Base-by-base conservation (phyloP, 352 stramenopile genomes). In the Globisporangium nagaii region DNA sequence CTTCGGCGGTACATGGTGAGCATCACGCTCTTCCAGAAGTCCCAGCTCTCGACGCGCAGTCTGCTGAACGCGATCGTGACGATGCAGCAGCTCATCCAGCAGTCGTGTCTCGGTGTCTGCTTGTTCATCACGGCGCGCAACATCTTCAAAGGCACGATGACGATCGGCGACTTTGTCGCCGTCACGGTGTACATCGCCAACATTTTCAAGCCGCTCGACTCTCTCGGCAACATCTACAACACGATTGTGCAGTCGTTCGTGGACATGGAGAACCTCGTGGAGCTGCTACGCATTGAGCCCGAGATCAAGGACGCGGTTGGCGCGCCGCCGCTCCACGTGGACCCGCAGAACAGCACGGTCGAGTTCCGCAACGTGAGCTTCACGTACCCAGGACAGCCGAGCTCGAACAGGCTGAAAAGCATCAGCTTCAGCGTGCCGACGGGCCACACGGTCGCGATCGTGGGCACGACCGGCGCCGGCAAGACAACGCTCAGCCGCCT, bases 191-290 rank as follows among this genome's bases (percentile, higher is more conserved):
- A 98, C 68, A 91, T 97, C 13, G 65, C 88, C 20, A 93, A 98
- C 57, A 88, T 98, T 12, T 99, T 98, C 75, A 93, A 94, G 58
- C 96, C 96, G 15, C 75, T 99, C 10, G 97, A 98, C 73, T 99
- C 97, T 58, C 68, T 99, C 17, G 96, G 79, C 30, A 75, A 86
- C 75, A 91, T 98, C 30, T 98, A 99, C 79, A 98, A 97, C 60
- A 93, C 91, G 11, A 90, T 98, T 56, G 89, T 98, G 40, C 96
- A 98, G 73, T 95, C 96, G 3, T 84, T 99, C 36, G 84, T 98
- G 37, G 96, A 99, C 70, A 93, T 99, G 65, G 84, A 87, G 31
- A 99, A 98, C 67, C 66, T 99, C 31, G 90, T 86, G 15, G 92
- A 98, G 64, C 73, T 99, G 2, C 71, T 99, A 17, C 80, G 79